These are phyloP conservation scores for Leishmania guyanensis DNA, from an alignment of 208 protist genomes.

Conservation along the genomic window DNA sequence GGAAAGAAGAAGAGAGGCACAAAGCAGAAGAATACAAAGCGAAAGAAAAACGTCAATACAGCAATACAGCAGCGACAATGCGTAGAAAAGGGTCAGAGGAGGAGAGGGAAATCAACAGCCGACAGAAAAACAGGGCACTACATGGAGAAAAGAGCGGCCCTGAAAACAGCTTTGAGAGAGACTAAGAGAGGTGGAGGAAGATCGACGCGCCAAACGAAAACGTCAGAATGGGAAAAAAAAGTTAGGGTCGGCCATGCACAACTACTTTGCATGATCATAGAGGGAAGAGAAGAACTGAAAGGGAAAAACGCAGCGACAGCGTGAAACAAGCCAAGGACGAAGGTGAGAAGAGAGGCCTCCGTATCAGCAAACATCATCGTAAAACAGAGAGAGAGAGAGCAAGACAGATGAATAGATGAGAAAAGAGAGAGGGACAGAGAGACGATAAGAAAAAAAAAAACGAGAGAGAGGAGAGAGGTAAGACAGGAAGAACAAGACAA, in stretches of 20 bases:
- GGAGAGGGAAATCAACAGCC: neutral
- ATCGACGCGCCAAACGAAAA: neutral
- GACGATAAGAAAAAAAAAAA: neutral
- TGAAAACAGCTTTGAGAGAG: neutral
- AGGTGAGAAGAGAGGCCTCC: neutral
- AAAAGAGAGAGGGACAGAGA: neutral
- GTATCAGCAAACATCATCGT: neutral
- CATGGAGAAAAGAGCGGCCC: neutral
- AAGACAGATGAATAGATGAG: neutral
- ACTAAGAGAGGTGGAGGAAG: neutral
- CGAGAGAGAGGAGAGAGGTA: neutral
- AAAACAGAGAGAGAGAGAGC: neutral
- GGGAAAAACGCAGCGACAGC: neutral
- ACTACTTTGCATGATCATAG: neutral
- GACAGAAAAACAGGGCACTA: neutral
- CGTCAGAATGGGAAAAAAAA: neutral
- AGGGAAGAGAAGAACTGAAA: neutral
- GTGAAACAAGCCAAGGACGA: neutral
- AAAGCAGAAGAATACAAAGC: neutral
- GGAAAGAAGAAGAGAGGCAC: neutral
- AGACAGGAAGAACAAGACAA: neutral
- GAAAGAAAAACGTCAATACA: neutral
- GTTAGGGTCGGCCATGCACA: neutral
- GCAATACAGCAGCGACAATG: neutral
- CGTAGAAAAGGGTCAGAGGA: neutral